Base-by-base conservation (phyloP, 495 filamentous ascomycete genomes). In the Lindgomyces ingoldianus region DNA sequence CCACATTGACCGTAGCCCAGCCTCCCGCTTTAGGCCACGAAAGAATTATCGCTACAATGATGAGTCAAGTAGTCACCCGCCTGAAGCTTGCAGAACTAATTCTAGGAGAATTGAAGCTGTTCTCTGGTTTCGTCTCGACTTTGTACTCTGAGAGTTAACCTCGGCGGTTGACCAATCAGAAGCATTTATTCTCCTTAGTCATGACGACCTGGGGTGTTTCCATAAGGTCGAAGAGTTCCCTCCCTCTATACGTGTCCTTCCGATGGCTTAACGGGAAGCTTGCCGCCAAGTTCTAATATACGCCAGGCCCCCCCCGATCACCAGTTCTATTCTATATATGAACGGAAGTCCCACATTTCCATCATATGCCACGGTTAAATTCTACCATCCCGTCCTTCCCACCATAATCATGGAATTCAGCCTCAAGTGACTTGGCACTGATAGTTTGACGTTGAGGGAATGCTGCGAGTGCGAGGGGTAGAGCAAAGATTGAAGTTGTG, bases 381-480 rank as follows among this genome's bases (percentile, higher is more conserved):
- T 90, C 90, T 9, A 97, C 89, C 82, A 88, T 78, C 0, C 87
- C 91, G 19, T 79, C 81, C 48, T 85, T 77, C 0, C 91, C 91
- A n/a, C 89, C 90, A 50, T 81, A 81, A 0, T 83, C 85, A 77
- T 85, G 85, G 73, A 98, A 96, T 77, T 96, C 87, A 67, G 86
- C 76, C 80, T 97, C 94, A 45, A 98, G 72, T 18, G 77, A 85
- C 9, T 80, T 78, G 0, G 89, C 91, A 58, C 78, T 82, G 21
- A 96, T 88, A 52, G 81, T 81, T 80, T 98, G 92, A 57, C 91
- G 79, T 79, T 96, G 90, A 11, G 94, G 94, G 78, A 98, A 98
- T 8, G 89, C 94, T 11, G 85, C 94, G 45, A 98, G 78, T 2
- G 94, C 92, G 26, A 96, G 77, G 50, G 91, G 92, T 66, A 98